Evolutionary conservation across 2,329 filamentous ascomycete genomes (phyloP).

Genomic region (Juglanconis sp.): DNA sequence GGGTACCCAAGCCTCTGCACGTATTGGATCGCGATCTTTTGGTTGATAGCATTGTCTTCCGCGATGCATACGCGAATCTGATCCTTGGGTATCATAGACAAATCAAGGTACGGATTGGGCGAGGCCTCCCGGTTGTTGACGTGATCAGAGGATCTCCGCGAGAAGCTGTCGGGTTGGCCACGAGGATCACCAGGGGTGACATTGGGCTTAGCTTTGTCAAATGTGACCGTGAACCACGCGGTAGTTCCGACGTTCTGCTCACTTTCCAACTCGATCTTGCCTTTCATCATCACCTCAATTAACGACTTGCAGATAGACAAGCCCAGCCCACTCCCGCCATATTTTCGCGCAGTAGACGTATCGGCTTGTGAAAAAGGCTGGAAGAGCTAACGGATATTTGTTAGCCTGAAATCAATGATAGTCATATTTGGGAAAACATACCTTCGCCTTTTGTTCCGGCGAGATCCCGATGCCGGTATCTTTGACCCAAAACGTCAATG

Average conservation of each 20-base stretch:
- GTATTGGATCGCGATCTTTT: constrained; percentile 90
- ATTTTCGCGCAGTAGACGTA: constrained; percentile 83
- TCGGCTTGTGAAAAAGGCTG: constrained; percentile 91
- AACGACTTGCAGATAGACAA: constrained; percentile 93
- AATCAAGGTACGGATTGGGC: constrained; percentile 54
- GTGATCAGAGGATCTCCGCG: constrained; percentile 19
- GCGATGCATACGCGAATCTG: constrained; percentile 87
- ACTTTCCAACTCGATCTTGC: constrained; percentile 78
- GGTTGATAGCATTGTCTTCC: constrained; percentile 93
- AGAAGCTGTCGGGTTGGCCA: constrained; percentile 15
- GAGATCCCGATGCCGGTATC: constrained; percentile 93
- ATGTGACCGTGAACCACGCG: constrained; percentile 77
- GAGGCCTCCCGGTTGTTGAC: constrained; percentile 34
- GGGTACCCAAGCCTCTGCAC: constrained; percentile 81
- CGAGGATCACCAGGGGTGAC: constrained; percentile 51
- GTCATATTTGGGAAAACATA: too few species aligned
- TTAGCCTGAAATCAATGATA: background rate
- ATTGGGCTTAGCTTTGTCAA: constrained; percentile 72
- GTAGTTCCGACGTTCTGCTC: constrained; percentile 67
- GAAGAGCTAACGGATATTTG: constrained; percentile 53
- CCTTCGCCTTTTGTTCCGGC: constrained; percentile 72
- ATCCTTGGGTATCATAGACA: constrained; percentile 71
- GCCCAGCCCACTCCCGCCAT: constrained; percentile 86
- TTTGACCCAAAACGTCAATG: constrained; percentile 78
- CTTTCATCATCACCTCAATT: constrained; percentile 88